Evolutionary conservation across 441 rosid species (phyloP).

Genomic region (Jatropha multifida): DNA sequence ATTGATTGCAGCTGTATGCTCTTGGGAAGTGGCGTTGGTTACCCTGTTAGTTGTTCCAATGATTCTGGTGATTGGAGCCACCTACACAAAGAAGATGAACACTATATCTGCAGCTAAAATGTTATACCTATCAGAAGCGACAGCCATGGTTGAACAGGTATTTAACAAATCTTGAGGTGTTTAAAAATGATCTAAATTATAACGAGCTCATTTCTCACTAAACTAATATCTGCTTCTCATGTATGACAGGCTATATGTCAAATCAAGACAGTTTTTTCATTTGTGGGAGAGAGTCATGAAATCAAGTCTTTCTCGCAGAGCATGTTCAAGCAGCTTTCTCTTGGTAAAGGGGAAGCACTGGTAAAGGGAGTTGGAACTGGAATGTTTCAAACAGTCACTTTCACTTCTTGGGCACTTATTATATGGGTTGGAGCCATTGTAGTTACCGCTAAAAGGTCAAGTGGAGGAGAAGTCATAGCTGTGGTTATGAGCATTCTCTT

Average conservation of each 20-base stretch:
- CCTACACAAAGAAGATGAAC: constrained; percentile 60
- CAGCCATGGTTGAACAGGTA: constrained; percentile 60
- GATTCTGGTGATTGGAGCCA: constrained; percentile 56
- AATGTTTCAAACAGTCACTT: constrained; percentile 57
- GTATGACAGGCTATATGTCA: constrained; percentile 48
- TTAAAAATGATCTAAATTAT: neutral
- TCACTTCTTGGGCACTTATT: constrained; percentile 60
- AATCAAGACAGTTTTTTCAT: constrained; percentile 65
- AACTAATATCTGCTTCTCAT: neutral
- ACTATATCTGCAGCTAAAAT: constrained; percentile 43
- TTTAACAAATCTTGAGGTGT: neutral
- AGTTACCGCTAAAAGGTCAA: constrained; percentile 40
- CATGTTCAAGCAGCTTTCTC: constrained; percentile 42
- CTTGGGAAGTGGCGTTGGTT: constrained; percentile 60
- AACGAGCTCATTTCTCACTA: neutral
- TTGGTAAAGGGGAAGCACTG: constrained; percentile 56
- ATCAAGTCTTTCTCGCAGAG: constrained; percentile 45
- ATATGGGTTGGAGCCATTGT: constrained; percentile 62
- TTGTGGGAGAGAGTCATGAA: constrained; percentile 55
- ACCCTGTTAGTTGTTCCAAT: constrained; percentile 49
- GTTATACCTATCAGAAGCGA: constrained; percentile 51
- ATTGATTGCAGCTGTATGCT: constrained; percentile 52
- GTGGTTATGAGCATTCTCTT: constrained; percentile 69
- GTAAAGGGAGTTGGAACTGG: constrained; percentile 69
- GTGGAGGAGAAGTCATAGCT: constrained; percentile 55